Base-by-base conservation (phyloP, 2,329 filamentous ascomycete genomes). In the Didymella sp. region DNA sequence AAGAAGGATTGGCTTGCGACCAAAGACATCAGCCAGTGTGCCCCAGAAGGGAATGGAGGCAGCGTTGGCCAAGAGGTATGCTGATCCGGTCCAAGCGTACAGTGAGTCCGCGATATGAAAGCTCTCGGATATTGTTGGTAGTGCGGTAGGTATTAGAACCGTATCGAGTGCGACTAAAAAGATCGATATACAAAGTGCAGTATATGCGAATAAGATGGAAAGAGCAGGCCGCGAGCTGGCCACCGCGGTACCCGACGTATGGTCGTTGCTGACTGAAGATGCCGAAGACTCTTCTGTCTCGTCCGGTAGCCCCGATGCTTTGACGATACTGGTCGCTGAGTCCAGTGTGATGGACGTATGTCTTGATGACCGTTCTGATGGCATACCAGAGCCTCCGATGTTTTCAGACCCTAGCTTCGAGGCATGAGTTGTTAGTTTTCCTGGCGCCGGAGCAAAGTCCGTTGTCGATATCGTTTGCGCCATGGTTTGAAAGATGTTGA, bases 31-130 rank as follows among this genome's bases (percentile, higher is more conserved):
- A 13, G 71, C 72, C 3, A 78, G 61, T 37, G 76, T 78, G 2
- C 75, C 76, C 78, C 77, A 80, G 41, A 78, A 67, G 1, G 77
- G 77, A 6, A 75, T 71, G 1, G 72, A 74, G 1, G 77, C 73
- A 6, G 73, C 74, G 35, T 76, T 76, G 17, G 73, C 66, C 30
- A 78, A 71, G 3, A 77, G 66, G 43, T 77, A 77, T 3, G 73
- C 69, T 1, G 75, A 77, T 1, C 90, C 90, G 52, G 92, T 88
- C 91, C 90, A 93, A 27, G 87, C 86, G 74, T 91, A 93, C n/a
- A 89, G 87, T 3, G 84, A 79, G 7, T 85, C 85, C 2, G 89
- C 88, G 9, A 76, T 66, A 38, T 86, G 73, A 61, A 93, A 85
- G 52, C 88, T 80, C 27, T 75, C 77, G 2, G 85, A 81, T 56